Evolutionary conservation across 805 yeast genomes (phyloP).

Genomic region (Diddensiella santjacobensis): DNA sequence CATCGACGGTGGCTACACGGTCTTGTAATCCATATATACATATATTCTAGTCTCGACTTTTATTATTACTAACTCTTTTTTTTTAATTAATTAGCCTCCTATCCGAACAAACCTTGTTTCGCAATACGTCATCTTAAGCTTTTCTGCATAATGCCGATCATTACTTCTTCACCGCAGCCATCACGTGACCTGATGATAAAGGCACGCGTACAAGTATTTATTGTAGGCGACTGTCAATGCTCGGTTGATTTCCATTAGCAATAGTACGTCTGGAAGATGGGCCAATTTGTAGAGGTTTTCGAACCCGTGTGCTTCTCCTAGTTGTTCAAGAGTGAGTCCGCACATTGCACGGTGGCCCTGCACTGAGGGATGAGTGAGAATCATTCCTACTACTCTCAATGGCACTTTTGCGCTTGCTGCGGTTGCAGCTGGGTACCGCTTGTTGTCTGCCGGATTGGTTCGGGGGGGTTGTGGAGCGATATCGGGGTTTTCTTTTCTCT

Average conservation of each 20-base stretch:
- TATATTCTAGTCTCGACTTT: background rate
- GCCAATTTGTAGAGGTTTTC: background rate
- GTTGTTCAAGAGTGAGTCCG: background rate
- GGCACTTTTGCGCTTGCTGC: background rate
- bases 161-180: too few relatives aligned
- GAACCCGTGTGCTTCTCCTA: background rate
- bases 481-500: background rate
- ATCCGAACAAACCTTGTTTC: background rate
- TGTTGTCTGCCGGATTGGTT: background rate
- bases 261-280: background rate
- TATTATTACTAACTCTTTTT: too few relatives aligned
- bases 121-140: background rate
- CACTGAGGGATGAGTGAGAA: background rate
- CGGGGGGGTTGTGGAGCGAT: background rate
- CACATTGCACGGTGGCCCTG: background rate
- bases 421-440: background rate
- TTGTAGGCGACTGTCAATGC: background rate
- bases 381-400: background rate
- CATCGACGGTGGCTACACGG: conserved; percentile 58
- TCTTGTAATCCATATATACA: conserved; percentile 24
- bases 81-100: too few relatives aligned
- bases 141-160: too few relatives aligned
- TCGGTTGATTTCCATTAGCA: background rate
- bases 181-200: too few relatives aligned
- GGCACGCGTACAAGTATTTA: too few relatives aligned